Percentiles rank a stretch among this genome's conserved stretches.
Conservation (phyloP, 1,284 basidiomycete species). For the Phylloboletellus chloephorus region DNA sequence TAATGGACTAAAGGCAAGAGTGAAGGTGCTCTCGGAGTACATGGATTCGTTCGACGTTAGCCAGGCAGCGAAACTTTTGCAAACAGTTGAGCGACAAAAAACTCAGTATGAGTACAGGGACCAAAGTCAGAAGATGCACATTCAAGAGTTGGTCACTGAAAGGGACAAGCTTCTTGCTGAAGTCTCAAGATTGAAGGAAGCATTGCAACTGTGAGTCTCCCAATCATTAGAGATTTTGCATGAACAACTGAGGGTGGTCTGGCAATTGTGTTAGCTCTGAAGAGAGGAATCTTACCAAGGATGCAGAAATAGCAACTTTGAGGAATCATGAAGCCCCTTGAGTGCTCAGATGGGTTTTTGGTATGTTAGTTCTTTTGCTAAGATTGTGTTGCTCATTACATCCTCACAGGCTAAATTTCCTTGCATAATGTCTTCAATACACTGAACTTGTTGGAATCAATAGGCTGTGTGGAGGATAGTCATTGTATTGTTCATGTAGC, state of each 20-base stretch:
- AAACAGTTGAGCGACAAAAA: slow-evolving; percentile 22
- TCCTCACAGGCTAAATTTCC: no score
- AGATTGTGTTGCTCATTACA: no score
- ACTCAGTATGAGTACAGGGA: slow-evolving; percentile 24
- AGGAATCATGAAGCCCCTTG: no score
- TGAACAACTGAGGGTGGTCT: not conserved
- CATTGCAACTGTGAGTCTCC: slow-evolving; percentile 14
- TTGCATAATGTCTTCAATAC: no score
- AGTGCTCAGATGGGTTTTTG: no score
- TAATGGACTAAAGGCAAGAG: slow-evolving; percentile 21
- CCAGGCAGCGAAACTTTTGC: slow-evolving; percentile 16
- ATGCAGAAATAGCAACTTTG: slow-evolving; percentile 3
- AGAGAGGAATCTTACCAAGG: slow-evolving; percentile 4
- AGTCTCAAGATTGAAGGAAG: slow-evolving; percentile 15
- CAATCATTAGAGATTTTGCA: not conserved
- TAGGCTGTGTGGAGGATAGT: no score
- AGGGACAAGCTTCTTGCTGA: slow-evolving; percentile 17
- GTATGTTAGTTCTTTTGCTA: no score
- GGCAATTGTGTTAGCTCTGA: slow-evolving; percentile 9
- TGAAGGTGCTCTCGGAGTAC: slow-evolving; percentile 25
- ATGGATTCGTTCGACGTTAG: slow-evolving; percentile 26
- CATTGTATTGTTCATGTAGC: slow-evolving; percentile 25
- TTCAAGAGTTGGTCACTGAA: slow-evolving; percentile 21
- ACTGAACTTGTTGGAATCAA: no score
- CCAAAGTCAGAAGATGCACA: slow-evolving; percentile 21